Evolutionary conservation across 257 asterid species (phyloP).

Genomic region (Forsythia viridissima): DNA sequence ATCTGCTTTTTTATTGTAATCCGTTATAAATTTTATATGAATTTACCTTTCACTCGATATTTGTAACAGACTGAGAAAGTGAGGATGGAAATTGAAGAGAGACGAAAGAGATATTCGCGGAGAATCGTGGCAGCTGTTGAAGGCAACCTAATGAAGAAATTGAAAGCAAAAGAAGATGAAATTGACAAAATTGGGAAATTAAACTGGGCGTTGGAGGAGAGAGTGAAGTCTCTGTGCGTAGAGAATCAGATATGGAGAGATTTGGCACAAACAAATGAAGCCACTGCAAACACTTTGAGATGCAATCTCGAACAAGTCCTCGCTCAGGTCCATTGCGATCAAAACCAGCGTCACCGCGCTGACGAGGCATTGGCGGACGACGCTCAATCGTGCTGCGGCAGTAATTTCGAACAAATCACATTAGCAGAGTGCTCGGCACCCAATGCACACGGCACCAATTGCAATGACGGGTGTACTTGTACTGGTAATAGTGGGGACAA

Average conservation of each 20-base stretch:
- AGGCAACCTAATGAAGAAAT: slow-evolving; percentile 40
- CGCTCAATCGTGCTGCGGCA: slow-evolving; percentile 54
- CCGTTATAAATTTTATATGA: neutral
- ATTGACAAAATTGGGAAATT: slow-evolving; percentile 41
- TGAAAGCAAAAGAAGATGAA: slow-evolving; percentile 47
- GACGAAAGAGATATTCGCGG: slow-evolving; percentile 36
- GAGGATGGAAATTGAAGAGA: slow-evolving; percentile 42
- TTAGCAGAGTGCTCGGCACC: slow-evolving; percentile 7
- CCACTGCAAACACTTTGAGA: slow-evolving; percentile 46
- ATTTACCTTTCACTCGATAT: neutral
- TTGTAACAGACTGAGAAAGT: slow-evolving; percentile 49
- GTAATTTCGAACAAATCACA: slow-evolving; percentile 26
- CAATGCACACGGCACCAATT: neutral
- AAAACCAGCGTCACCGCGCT: slow-evolving; percentile 4
- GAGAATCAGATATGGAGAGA: slow-evolving; percentile 62
- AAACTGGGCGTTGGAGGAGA: slow-evolving; percentile 49
- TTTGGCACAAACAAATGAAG: slow-evolving; percentile 52
- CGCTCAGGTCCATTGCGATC: slow-evolving; percentile 37
- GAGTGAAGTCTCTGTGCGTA: slow-evolving; percentile 44
- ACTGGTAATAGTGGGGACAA: neutral
- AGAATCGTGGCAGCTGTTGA: slow-evolving; percentile 44
- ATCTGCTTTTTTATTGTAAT: neutral
- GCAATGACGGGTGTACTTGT: neutral
- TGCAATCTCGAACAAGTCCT: slow-evolving; percentile 48
- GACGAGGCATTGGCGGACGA: slow-evolving; percentile 34